Conservation (phyloP, 2,329 filamentous ascomycete genomes). For the Penicillium olsonii region DNA sequence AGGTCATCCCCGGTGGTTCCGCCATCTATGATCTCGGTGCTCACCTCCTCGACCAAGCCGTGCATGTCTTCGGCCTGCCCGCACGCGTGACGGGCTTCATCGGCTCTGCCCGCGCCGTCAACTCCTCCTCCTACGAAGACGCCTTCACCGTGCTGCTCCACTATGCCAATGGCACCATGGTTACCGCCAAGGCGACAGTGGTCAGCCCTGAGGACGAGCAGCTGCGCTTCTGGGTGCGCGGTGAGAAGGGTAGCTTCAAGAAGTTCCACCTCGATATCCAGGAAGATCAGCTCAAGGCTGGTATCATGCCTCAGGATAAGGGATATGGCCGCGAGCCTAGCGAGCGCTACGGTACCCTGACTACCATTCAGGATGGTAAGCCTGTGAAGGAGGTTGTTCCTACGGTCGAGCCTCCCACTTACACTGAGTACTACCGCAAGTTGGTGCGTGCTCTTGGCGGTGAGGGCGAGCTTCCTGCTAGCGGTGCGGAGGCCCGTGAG, state of each 20-base stretch:
- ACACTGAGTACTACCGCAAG: slow-evolving; percentile 65
- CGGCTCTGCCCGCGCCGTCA: slow-evolving; percentile 63
- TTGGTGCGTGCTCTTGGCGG: slow-evolving; percentile 56
- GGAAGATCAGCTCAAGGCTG: slow-evolving; percentile 70
- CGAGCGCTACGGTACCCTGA: slow-evolving; percentile 59
- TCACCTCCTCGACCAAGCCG: slow-evolving; percentile 75
- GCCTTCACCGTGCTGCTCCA: slow-evolving; percentile 64
- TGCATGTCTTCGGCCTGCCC: slow-evolving; percentile 70
- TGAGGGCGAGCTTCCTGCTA: slow-evolving; percentile 56
- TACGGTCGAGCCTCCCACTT: slow-evolving; percentile 67
- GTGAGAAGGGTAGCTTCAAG: slow-evolving; percentile 72
- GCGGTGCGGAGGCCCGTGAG: slow-evolving; percentile 53
- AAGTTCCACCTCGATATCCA: slow-evolving; percentile 72
- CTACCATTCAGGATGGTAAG: slow-evolving; percentile 56
- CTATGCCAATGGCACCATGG: slow-evolving; percentile 65
- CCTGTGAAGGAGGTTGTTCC: slow-evolving; percentile 54
- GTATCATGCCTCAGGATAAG: slow-evolving; percentile 61
- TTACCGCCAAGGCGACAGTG: slow-evolving; percentile 68
- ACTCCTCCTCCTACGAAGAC: slow-evolving; percentile 53
- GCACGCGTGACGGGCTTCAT: slow-evolving; percentile 67
- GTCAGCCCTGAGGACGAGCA: slow-evolving; percentile 70
- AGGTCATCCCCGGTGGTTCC: slow-evolving; percentile 65
- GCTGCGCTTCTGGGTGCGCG: slow-evolving; percentile 75
- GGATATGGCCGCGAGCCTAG: slow-evolving; percentile 66
- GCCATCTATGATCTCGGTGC: slow-evolving; percentile 74